Evolutionary conservation across 306 rosid genomes (phyloP).

Genomic region (Dryas octopetala): DNA sequence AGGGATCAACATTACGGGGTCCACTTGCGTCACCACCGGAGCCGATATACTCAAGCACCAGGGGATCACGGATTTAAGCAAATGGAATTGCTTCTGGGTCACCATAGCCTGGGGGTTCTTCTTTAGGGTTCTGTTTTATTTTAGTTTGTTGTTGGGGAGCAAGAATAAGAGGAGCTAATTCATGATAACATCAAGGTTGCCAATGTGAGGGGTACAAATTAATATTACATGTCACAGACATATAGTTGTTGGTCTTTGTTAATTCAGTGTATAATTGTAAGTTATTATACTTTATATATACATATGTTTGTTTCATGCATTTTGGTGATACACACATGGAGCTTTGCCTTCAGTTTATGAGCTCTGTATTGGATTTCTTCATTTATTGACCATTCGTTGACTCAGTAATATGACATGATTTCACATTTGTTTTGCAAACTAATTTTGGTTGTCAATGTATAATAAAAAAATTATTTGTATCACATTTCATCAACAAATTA

Average conservation of each 20-base stretch:
- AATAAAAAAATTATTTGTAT: no score
- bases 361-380: no score
- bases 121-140: constrained; percentile 75
- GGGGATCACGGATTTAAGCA: constrained; percentile 64
- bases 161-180: constrained; percentile 64
- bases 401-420: no score
- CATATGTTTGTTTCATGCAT: background rate
- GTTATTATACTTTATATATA: background rate
- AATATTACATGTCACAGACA: background rate
- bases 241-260: constrained; percentile 4
- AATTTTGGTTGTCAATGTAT: no score
- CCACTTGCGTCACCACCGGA: constrained; percentile 80
- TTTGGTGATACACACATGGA: background rate
- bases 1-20: constrained; percentile 52
- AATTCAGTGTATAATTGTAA: background rate
- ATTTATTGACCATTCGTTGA: no score
- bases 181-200: background rate
- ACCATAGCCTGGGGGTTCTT: constrained; percentile 81
- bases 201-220: background rate
- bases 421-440: no score
- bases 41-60: constrained; percentile 62
- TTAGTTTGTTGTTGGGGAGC: constrained; percentile 63
- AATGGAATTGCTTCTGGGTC: constrained; percentile 78
- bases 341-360: no score
- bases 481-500: no score